Percentiles rank a stretch among this genome's conserved stretches.
Conservation (phyloP, 192 early-diverging fungal genomes). For the Lunasporangiospora selenospora region DNA sequence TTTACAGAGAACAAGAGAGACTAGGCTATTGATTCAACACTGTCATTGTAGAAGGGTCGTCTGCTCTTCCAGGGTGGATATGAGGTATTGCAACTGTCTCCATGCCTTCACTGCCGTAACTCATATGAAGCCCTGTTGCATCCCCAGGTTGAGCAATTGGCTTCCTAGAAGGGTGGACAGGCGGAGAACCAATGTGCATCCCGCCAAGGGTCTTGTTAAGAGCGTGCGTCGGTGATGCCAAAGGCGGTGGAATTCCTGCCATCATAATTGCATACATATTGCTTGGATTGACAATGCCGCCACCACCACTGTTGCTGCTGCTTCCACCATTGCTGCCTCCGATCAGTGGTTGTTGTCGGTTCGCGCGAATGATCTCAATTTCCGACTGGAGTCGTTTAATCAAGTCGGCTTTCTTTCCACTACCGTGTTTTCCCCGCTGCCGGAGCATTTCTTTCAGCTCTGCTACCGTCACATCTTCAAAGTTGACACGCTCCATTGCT, state of each 20-base stretch:
- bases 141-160: no score
- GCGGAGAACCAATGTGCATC: conserved; percentile 36
- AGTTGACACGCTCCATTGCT: conserved; percentile 67
- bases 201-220: conserved; percentile 37
- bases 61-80: no score
- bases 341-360: conserved; percentile 12
- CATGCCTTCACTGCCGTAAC: no score
- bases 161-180: conserved; percentile 14
- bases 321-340: neutral
- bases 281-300: neutral
- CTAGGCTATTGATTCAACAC: no score
- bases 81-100: no score
- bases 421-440: conserved; percentile 69
- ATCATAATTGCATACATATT: no score
- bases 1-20: no score
- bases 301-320: neutral
- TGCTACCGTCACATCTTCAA: conserved; percentile 77
- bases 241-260: conserved; percentile 12
- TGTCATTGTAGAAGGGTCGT: no score
- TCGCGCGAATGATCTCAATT: conserved; percentile 55
- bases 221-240: conserved; percentile 27
- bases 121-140: no score
- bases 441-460: conserved; percentile 79
- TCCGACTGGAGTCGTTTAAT: conserved; percentile 72
- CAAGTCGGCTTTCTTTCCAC: conserved; percentile 75